These are phyloP conservation scores for Penicillium sp. DNA, from an alignment of 2,329 filamentous ascomycete genomes.

Conservation along the genomic window DNA sequence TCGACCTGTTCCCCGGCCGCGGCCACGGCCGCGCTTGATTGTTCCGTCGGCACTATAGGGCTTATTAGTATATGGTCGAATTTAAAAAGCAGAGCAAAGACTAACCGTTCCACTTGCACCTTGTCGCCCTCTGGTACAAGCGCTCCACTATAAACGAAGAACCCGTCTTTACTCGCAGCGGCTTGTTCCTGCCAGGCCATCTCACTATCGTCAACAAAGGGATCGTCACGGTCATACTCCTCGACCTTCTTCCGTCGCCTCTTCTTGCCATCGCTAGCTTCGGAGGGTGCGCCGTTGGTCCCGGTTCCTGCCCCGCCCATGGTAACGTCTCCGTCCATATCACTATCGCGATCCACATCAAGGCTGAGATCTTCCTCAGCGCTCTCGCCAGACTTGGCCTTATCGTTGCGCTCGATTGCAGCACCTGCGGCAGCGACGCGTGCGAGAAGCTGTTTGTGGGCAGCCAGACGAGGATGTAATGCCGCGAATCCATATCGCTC, in stretches of 20 bases:
- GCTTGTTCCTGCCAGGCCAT: slow-evolving; percentile 94
- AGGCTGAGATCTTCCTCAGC: slow-evolving; percentile 78
- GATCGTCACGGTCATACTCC: slow-evolving; percentile 69
- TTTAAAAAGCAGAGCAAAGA: slow-evolving; percentile 23
- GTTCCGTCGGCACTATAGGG: slow-evolving; percentile 70
- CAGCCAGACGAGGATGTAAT: slow-evolving; percentile 86
- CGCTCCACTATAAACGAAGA: slow-evolving; percentile 96
- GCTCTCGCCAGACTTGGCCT: slow-evolving; percentile 75
- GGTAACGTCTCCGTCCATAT: slow-evolving; percentile 53
- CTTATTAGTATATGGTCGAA: neutral
- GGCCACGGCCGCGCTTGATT: slow-evolving; percentile 65
- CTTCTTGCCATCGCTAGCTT: slow-evolving; percentile 70
- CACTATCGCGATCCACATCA: slow-evolving; percentile 77
- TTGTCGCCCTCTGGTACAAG: slow-evolving; percentile 87
- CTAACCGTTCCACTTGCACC: slow-evolving; percentile 65
- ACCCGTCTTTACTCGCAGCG: slow-evolving; percentile 90
- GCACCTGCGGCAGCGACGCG: slow-evolving; percentile 88
- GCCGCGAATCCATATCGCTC: slow-evolving; percentile 94
- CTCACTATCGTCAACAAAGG: slow-evolving; percentile 87
- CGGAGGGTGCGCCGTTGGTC: slow-evolving; percentile 59
- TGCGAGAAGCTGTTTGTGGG: slow-evolving; percentile 82
- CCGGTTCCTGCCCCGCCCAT: slow-evolving; percentile 48
- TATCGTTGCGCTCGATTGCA: slow-evolving; percentile 76
- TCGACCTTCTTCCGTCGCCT: slow-evolving; percentile 72
- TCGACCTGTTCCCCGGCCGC: slow-evolving; percentile 56